Evolutionary conservation across 148 eudicot species (phyloP).

Genomic region (Gaultheria prostrata): DNA sequence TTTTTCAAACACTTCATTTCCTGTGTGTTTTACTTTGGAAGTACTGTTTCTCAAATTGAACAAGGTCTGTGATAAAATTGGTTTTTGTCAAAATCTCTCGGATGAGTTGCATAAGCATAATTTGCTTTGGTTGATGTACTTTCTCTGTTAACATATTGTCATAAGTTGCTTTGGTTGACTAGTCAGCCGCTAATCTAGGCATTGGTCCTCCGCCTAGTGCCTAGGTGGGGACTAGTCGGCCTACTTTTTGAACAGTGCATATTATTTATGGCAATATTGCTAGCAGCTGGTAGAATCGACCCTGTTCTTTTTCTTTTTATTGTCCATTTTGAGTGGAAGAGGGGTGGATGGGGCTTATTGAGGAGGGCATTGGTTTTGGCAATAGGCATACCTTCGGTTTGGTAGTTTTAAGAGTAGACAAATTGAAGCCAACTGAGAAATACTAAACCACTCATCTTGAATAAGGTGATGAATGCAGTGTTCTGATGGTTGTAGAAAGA

Average conservation of each 20-base stretch:
- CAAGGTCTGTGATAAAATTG: neutral
- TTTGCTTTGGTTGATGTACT: conserved; percentile 2
- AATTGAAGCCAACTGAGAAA: neutral
- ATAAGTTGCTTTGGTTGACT: no score
- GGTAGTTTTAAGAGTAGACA: neutral
- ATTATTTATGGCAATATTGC: neutral
- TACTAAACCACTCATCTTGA: neutral
- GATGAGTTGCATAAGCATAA: neutral
- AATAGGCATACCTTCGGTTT: neutral
- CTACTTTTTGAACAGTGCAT: neutral
- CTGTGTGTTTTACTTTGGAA: neutral
- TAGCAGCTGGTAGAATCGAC: neutral
- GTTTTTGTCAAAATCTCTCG: neutral
- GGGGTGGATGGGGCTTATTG: neutral
- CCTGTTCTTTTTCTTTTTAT: neutral
- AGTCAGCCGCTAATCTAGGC: no score
- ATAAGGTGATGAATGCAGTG: neutral
- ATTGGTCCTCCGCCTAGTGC: no score
- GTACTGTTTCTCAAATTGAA: neutral
- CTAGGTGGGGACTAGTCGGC: no score
- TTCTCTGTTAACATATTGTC: neutral
- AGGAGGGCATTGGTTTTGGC: neutral
- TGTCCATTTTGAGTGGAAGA: neutral
- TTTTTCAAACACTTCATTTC: neutral
- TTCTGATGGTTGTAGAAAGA: neutral